A percentile compares a stretch with the other conserved stretches of the same genome.
Evolutionary conservation across 176 grass and related monocot species (phyloP).

Genomic region (Ampelocalamus luodianensis): DNA sequence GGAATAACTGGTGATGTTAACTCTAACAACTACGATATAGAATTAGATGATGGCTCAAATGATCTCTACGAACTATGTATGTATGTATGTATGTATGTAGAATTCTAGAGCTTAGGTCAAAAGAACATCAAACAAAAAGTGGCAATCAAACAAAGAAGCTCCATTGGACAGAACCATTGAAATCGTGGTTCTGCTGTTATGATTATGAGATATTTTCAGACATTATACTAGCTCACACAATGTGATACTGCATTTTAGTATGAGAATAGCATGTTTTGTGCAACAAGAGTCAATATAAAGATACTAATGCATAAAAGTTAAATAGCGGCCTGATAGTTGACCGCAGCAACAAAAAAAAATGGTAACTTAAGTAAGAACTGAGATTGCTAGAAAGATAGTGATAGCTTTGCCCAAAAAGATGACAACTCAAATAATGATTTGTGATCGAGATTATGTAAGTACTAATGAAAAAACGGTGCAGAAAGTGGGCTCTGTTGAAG

Average conservation of each 20-base stretch:
- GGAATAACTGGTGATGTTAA: background rate
- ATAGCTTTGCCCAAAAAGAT: background rate
- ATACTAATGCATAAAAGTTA: background rate
- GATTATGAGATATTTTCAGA: background rate
- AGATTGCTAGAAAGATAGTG: background rate
- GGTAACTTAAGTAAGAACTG: background rate
- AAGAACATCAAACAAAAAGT: background rate
- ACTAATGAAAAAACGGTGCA: background rate
- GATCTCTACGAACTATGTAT: background rate
- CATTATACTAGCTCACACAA: background rate
- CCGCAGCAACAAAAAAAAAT: background rate
- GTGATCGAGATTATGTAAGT: background rate
- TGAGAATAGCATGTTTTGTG: background rate
- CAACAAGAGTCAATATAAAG: background rate
- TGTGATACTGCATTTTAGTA: slow-evolving; percentile 1
- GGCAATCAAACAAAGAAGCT: background rate
- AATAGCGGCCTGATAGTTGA: background rate
- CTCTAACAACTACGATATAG: background rate
- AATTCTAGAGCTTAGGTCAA: slow-evolving; percentile 7
- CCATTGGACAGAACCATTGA: background rate
- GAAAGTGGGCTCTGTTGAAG: slow-evolving; percentile 19
- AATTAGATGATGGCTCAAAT: too few relatives aligned
- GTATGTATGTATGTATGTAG: background rate
- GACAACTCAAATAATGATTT: background rate
- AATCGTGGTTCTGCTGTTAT: background rate